These are phyloP conservation scores for Pistacia atlantica DNA, from an alignment of 345 rosid species.

Conservation along the genomic window DNA sequence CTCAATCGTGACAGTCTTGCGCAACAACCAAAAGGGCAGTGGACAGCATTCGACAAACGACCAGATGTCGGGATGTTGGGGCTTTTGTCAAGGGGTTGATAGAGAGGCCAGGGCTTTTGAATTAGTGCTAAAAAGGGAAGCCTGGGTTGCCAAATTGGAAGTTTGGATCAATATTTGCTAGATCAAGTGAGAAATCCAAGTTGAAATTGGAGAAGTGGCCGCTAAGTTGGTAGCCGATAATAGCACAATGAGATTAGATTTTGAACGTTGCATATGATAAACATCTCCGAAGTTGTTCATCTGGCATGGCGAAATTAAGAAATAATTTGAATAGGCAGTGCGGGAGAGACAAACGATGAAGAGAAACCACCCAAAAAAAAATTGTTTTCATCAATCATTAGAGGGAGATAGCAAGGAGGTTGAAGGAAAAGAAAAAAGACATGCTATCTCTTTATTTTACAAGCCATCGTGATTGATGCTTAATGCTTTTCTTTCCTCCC, in stretches of 20 bases:
- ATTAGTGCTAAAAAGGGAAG: constrained; percentile 45
- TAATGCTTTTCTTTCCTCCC: constrained; percentile 22
- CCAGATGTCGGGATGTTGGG: too few relatives aligned
- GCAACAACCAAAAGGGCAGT: too few relatives aligned
- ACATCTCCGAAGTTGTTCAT: constrained; percentile 33
- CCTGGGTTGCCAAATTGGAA: constrained; percentile 17
- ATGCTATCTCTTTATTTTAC: constrained; percentile 36
- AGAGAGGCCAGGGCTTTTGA: background rate
- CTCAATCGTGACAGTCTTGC: too few relatives aligned
- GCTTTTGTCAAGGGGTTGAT: too few relatives aligned
- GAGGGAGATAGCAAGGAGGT: constrained; percentile 35
- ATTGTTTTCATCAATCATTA: constrained; percentile 20
- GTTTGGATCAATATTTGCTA: constrained; percentile 47
- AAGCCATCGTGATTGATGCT: constrained; percentile 41
- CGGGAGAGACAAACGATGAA: constrained; percentile 50
- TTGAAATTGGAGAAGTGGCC: constrained; percentile 34
- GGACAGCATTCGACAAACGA: too few relatives aligned
- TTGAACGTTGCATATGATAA: constrained; percentile 27
- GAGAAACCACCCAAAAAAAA: constrained; percentile 26
- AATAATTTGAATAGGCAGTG: constrained; percentile 51
- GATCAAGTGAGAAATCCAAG: too few relatives aligned
- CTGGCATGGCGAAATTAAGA: constrained; percentile 38
- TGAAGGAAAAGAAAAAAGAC: constrained; percentile 64
- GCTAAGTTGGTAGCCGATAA: constrained; percentile 66
- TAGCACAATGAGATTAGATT: constrained; percentile 51